Base-by-base conservation (phyloP, 2,329 filamentous ascomycete genomes). In the Alternaria postmessia region DNA sequence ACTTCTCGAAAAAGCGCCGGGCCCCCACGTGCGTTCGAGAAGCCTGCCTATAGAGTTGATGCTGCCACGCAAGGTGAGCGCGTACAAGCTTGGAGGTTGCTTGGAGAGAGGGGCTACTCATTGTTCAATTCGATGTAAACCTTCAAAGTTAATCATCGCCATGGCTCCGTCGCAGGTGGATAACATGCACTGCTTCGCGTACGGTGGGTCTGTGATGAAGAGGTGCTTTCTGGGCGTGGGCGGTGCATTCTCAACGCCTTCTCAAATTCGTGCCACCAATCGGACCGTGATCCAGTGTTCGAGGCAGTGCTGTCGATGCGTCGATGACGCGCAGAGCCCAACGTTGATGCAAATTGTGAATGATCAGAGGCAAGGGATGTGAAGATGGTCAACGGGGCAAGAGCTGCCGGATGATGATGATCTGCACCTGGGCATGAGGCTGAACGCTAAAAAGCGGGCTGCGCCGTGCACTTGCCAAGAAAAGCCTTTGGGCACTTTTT, bases 361-460 rank as follows among this genome's bases (percentile, higher is more conserved):
- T 39, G 41, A 46, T 24, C 30, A 36, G 38, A 32, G 56, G 26
- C 39, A 54, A 46, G 30, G 43, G 18, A 28, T 28, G 46, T 51
- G 28, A 43, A 26, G 36, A 51, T 47, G 32, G 22, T 26, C 30
- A 34, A 49, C 47, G 44, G 30, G 57, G 30, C 52, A 46, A 24
- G 41, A 48, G 49, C 26, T 28, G 55, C 55, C 44, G 38, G 41
- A 58, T 59, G 38, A 56, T 43, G 44, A 36, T 58, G 52, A 59
- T 59, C 57, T 46, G 48, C 57, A 49, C 30, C 20, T 49, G 46
- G 46, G 46, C 46, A 51, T 59, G 52, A 59, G 57, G 57, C 57
- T 59, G 44, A 59, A 54, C 18, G 52, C 57, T 44, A 49, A 41
- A 56, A 41, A 51, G 36, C 57, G 57, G 57, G 39, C 46, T 56